Conservation (phyloP, 2,329 filamentous ascomycete genomes). For the Colletotrichum simmondsii region DNA sequence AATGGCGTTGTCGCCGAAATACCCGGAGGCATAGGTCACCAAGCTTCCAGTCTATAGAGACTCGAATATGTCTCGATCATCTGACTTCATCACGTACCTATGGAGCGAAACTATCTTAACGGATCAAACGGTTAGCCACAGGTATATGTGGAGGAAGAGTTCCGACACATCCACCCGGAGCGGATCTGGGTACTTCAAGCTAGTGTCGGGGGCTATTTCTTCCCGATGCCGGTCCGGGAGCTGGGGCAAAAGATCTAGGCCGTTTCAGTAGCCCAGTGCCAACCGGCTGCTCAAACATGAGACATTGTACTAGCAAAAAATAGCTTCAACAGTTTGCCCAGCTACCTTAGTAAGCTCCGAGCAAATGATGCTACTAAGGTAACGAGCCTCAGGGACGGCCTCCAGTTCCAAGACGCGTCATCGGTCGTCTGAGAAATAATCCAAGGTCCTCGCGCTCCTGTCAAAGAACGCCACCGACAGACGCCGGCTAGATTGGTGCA, state of each 20-base stretch:
- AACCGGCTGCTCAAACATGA: too few species aligned
- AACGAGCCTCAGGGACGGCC: not conserved
- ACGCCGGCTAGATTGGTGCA: not conserved
- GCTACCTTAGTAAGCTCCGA: too few species aligned
- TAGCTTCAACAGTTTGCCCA: too few species aligned
- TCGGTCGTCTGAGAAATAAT: too few species aligned
- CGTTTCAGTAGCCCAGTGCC: not conserved
- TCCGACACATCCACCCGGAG: not conserved
- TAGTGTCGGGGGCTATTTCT: not conserved
- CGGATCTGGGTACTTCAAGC: too few species aligned
- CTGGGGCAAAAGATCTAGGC: not conserved
- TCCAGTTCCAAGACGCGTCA: not conserved
- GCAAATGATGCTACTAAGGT: not conserved
- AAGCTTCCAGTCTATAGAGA: too few species aligned
- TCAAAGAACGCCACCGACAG: not conserved
- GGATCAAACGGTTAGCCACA: not conserved
- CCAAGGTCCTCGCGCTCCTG: not conserved
- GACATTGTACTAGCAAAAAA: too few species aligned
- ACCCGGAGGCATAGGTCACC: too few species aligned
- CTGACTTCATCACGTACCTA: too few species aligned
- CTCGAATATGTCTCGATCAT: too few species aligned
- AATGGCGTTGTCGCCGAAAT: too few species aligned
- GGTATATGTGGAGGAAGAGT: not conserved
- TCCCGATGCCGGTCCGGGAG: not conserved
- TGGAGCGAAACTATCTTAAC: too few species aligned